A percentile compares a stretch with the other conserved stretches of the same genome.
Conservation (phyloP, 164 flowering plant species). For the Saururus chinensis region DNA sequence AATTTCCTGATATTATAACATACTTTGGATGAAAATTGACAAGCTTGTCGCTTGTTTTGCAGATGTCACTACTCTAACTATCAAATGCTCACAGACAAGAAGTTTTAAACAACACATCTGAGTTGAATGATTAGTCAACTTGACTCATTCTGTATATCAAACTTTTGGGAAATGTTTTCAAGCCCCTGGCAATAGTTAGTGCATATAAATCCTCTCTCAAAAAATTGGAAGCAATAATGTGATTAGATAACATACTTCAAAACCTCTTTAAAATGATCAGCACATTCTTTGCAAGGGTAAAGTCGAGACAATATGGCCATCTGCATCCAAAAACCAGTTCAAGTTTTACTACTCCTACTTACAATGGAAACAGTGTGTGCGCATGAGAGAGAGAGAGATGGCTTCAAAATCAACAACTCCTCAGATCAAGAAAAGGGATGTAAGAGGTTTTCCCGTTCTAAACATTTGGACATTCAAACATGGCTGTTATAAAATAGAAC, state of each 20-base stretch:
- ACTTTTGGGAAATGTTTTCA: background rate
- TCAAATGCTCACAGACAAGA: background rate
- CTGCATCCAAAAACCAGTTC: conserved; percentile 34
- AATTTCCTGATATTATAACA: too few relatives aligned
- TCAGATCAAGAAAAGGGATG: background rate
- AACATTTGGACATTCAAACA: background rate
- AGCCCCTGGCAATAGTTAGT: background rate
- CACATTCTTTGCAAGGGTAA: conserved; percentile 97
- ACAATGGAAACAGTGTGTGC: background rate
- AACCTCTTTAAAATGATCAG: conserved; percentile 93
- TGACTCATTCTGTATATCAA: background rate
- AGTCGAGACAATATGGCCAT: conserved; percentile 86
- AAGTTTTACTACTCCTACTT: background rate
- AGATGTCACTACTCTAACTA: background rate
- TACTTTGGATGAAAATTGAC: too few relatives aligned
- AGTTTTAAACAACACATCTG: background rate
- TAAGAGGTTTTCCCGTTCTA: too few relatives aligned
- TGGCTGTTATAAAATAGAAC: background rate
- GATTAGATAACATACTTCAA: conserved; percentile 39
- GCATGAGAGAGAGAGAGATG: background rate
- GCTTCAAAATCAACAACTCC: background rate
- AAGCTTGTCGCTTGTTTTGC: background rate
- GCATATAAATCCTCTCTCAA: background rate
- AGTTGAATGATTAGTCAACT: too few relatives aligned
- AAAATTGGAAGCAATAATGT: background rate